Conservation (phyloP, 1,284 basidiomycete species). For the Melampsora americana region DNA sequence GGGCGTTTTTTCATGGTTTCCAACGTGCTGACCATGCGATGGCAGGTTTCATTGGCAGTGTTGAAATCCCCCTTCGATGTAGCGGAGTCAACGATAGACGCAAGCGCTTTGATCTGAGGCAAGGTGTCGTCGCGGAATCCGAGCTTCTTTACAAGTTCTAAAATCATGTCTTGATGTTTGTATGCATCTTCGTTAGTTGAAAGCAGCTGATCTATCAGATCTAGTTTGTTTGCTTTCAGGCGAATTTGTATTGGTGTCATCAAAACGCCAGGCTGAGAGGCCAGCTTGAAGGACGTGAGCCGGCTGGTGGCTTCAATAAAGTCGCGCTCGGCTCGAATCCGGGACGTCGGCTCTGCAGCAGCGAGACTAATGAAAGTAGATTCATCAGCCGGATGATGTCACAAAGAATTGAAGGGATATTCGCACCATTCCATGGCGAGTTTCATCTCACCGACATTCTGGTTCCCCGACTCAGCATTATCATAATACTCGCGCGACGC, state of each 20-base stretch:
- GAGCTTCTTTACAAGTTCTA: slow-evolving; percentile 80
- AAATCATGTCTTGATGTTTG: slow-evolving; percentile 79
- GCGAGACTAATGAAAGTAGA: slow-evolving; percentile 62
- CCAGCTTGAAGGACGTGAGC: slow-evolving; percentile 75
- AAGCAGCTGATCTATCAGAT: slow-evolving; percentile 73
- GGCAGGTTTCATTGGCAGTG: slow-evolving; percentile 67
- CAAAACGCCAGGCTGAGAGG: slow-evolving; percentile 68
- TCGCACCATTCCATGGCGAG: slow-evolving; percentile 84
- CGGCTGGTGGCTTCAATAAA: slow-evolving; percentile 92
- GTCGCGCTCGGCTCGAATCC: slow-evolving; percentile 69
- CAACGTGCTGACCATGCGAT: slow-evolving; percentile 69
- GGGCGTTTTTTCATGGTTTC: slow-evolving; percentile 56
- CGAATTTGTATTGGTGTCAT: slow-evolving; percentile 87
- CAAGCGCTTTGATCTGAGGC: slow-evolving; percentile 73
- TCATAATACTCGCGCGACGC: slow-evolving; percentile 86
- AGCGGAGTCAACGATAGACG: slow-evolving; percentile 82
- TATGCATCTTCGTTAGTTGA: slow-evolving; percentile 77
- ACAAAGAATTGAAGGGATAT: background rate
- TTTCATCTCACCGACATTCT: slow-evolving; percentile 89
- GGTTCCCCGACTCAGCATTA: slow-evolving; percentile 83
- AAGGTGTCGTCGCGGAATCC: slow-evolving; percentile 69
- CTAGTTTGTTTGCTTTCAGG: slow-evolving; percentile 74
- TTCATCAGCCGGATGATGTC: background rate
- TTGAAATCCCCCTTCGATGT: slow-evolving; percentile 72
- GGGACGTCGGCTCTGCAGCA: slow-evolving; percentile 66